Evolutionary conservation across 2,329 filamentous ascomycete genomes (phyloP).

Genomic region (Trichoderma gracile): DNA sequence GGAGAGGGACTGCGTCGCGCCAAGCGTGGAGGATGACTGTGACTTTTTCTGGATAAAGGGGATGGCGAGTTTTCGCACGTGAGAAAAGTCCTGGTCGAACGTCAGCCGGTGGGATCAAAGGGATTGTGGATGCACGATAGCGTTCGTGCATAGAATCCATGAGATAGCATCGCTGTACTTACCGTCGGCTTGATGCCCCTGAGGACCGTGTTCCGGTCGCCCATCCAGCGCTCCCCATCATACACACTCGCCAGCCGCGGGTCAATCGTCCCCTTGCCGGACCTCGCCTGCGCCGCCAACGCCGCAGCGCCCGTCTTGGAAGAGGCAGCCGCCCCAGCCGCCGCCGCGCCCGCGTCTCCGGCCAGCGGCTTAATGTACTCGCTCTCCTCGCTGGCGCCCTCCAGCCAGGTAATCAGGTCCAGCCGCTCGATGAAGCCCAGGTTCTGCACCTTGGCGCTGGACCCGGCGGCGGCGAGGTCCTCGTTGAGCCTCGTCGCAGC

Average conservation of each 20-base stretch:
- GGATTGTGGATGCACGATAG: neutral
- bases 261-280: conserved; percentile 70
- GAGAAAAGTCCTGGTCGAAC: conserved; percentile 76
- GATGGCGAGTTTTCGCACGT: conserved; percentile 82
- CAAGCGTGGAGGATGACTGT: conserved; percentile 42
- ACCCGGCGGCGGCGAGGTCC: conserved; percentile 60
- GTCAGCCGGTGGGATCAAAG: neutral
- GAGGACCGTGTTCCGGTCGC: conserved; percentile 85
- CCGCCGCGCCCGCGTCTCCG: conserved; percentile 51
- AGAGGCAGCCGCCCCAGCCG: conserved; percentile 42
- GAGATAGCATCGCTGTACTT: conserved; percentile 38
- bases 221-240: conserved; percentile 85
- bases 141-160: neutral
- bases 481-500: conserved; percentile 79
- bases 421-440: conserved; percentile 88
- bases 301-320: conserved; percentile 35
- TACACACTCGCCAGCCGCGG: conserved; percentile 86
- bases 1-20: conserved; percentile 49
- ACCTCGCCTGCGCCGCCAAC: conserved; percentile 49
- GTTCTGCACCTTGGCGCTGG: conserved; percentile 74
- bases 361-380: conserved; percentile 88
- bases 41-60: conserved; percentile 70
- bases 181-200: conserved; percentile 87
- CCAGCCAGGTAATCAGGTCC: conserved; percentile 90
- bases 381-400: conserved; percentile 84